Conservation (phyloP, 257 asterid species). For the Jaltomata sinuosa region DNA sequence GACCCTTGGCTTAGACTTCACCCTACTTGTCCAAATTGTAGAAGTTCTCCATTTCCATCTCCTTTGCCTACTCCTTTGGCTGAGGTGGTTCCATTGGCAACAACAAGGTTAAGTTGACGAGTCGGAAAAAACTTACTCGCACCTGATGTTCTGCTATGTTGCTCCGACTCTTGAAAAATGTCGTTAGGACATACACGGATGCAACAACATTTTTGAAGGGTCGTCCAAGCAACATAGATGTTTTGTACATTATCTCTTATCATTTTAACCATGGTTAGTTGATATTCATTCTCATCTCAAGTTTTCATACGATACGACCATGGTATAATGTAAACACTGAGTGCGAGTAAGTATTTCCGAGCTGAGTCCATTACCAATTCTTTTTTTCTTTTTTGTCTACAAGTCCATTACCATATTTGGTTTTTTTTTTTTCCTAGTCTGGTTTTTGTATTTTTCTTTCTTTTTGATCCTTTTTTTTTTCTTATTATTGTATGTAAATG, state of each 20-base stretch:
- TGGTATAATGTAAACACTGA: background rate
- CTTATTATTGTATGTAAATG: background rate
- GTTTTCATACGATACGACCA: background rate
- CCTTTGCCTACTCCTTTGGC: constrained; percentile 4
- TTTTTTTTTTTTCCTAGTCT: background rate
- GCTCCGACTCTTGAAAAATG: background rate
- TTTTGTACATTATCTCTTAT: background rate
- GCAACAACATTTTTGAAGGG: background rate
- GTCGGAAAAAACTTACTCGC: background rate
- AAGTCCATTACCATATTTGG: background rate
- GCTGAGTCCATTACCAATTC: background rate
- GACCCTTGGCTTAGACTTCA: constrained; percentile 54
- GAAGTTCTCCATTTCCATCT: constrained; percentile 28
- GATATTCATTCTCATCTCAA: too few species aligned
- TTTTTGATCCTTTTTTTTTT: background rate
- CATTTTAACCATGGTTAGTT: background rate
- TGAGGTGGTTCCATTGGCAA: background rate
- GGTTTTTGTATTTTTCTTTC: too few species aligned
- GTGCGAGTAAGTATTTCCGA: background rate
- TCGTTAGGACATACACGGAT: background rate
- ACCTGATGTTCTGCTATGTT: background rate
- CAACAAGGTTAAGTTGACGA: background rate
- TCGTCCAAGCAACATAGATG: background rate
- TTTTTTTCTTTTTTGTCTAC: background rate
- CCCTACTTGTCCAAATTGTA: constrained; percentile 54